phyloP scores from a whole-genome alignment of 2,329 filamentous ascomycete genomes.

The Chaetothyriales sp. region DNA sequence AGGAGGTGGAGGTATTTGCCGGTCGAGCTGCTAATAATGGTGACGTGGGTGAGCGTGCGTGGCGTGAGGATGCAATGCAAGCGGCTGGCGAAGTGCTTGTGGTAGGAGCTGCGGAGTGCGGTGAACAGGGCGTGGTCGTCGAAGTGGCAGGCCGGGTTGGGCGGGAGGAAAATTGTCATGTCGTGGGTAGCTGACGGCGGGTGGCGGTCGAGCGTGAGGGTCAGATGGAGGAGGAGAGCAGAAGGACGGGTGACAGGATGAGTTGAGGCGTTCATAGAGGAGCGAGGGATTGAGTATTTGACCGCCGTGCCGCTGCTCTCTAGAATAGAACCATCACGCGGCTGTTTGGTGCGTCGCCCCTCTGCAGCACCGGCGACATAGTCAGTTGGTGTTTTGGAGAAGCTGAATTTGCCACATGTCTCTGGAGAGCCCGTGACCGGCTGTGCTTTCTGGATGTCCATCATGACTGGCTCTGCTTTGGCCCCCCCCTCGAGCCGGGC shows the following conservation, averaged over 20 bases:
- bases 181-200: slow-evolving; percentile 3
- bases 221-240: not conserved
- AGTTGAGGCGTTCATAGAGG: not conserved
- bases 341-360: too few relatives aligned
- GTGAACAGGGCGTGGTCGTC: slow-evolving; percentile 17
- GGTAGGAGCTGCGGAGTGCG: slow-evolving; percentile 11
- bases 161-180: not conserved
- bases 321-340: not conserved
- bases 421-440: not conserved
- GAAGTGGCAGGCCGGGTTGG: not conserved
- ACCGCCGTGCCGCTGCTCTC: not conserved
- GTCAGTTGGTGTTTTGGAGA: not conserved
- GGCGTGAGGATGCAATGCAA: slow-evolving; percentile 8
- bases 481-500: not conserved
- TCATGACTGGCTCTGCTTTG: too few relatives aligned
- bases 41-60: slow-evolving; percentile 10
- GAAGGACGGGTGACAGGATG: too few relatives aligned
- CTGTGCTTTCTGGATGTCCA: too few relatives aligned
- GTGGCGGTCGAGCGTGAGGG: slow-evolving; percentile 11
- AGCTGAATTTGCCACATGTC: not conserved
- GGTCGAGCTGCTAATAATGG: not conserved
- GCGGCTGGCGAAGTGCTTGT: slow-evolving; percentile 9
- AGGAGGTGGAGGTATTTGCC: not conserved
- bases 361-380: not conserved
- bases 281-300: not conserved